Conservation (phyloP, 495 filamentous ascomycete species). For the Talaromyces borbonicus region DNA sequence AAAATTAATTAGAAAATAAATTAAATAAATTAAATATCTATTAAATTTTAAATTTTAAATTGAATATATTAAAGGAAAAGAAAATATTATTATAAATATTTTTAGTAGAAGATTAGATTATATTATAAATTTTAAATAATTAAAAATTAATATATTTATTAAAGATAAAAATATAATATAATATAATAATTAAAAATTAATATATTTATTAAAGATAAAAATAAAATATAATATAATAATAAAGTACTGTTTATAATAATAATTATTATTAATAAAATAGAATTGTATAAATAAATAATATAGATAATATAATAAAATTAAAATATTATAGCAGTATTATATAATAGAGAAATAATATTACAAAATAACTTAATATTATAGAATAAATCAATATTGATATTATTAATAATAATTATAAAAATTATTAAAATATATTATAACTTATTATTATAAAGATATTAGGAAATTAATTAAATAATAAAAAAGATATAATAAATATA, state of each 20-base stretch:
- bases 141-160: neutral
- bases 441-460: no score
- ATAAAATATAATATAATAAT: neutral
- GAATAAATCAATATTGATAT: neutral
- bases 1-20: neutral
- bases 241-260: neutral
- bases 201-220: neutral
- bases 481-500: no score
- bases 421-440: no score
- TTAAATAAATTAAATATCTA: neutral
- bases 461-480: no score
- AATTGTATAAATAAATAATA: neutral
- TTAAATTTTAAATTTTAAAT: neutral
- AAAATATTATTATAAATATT: neutral
- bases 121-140: neutral
- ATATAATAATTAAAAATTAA: neutral
- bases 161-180: neutral
- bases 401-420: neutral
- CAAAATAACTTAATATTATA: neutral
- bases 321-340: neutral
- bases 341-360: neutral
- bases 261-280: no score
- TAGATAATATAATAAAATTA: neutral
- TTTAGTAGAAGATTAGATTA: neutral
- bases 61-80: neutral